These are phyloP conservation scores for Taxillus chinensis DNA, from an alignment of 164 flowering plant genomes.

Conservation along the genomic window DNA sequence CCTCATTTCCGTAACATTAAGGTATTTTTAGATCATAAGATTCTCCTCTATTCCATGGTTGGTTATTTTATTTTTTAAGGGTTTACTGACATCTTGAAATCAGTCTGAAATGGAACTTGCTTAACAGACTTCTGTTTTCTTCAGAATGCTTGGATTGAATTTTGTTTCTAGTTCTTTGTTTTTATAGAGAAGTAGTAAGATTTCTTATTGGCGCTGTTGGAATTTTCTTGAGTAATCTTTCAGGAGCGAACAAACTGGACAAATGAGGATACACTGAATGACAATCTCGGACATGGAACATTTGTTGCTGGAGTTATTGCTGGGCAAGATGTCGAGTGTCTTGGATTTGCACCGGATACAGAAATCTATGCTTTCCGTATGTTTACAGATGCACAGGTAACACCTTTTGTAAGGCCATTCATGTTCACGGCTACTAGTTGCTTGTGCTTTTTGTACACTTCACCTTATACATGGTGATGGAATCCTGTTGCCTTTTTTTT, in stretches of 20 bases:
- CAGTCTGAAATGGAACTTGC: not conserved
- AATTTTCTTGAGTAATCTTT: constrained; percentile 5
- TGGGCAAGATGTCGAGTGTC: constrained; percentile 84
- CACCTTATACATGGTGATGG: not conserved
- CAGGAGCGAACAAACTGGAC: constrained; percentile 99
- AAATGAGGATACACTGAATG: constrained; percentile 88
- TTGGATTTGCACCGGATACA: constrained; percentile 97
- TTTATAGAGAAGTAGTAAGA: no score
- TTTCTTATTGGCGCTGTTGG: not conserved
- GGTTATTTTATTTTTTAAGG: not conserved
- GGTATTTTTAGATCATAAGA: constrained; percentile 28
- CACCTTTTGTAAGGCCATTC: constrained; percentile 14
- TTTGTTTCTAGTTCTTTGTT: not conserved
- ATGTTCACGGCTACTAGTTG: not conserved
- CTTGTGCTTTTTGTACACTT: not conserved
- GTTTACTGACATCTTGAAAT: not conserved
- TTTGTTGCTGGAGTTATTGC: constrained; percentile 98
- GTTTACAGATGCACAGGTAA: constrained; percentile 99
- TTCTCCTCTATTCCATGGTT: not conserved
- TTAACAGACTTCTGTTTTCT: not conserved
- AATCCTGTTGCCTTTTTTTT: no score
- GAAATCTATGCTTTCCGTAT: constrained; percentile 97
- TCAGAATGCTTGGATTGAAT: not conserved
- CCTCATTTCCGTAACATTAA: constrained; percentile 97
- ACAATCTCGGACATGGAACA: constrained; percentile 99